Conservation (phyloP, 768 basidiomycete genomes). For the Tylopilus sp. region DNA sequence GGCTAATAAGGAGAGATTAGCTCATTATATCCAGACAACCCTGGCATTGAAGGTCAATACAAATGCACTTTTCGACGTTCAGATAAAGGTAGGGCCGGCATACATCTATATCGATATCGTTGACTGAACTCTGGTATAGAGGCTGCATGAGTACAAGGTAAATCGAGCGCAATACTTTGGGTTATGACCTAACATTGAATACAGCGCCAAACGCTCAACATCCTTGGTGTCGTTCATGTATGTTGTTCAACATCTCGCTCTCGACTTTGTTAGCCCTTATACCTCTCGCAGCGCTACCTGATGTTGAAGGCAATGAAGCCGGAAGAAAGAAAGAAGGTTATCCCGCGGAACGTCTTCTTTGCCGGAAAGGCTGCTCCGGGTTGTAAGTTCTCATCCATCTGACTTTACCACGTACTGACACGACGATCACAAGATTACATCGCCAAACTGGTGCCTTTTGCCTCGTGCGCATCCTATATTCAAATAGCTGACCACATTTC, state of each 20-base stretch:
- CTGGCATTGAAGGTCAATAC: slow-evolving; percentile 72
- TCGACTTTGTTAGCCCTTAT: background rate
- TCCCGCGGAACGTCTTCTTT: slow-evolving; percentile 91
- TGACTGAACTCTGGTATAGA: slow-evolving; percentile 39
- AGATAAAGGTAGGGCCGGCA: slow-evolving; percentile 60
- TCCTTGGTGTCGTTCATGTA: slow-evolving; percentile 85
- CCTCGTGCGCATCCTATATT: no score
- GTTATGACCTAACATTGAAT: background rate
- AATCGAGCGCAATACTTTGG: background rate
- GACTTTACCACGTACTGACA: slow-evolving; percentile 3
- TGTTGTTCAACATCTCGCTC: slow-evolving; percentile 20
- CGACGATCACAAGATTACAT: slow-evolving; percentile 60
- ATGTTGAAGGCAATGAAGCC: slow-evolving; percentile 74
- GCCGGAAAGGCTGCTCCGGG: slow-evolving; percentile 97
- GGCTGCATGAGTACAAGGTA: slow-evolving; percentile 90
- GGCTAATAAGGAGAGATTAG: slow-evolving; percentile 87
- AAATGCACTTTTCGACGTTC: slow-evolving; percentile 85
- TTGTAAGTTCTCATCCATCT: slow-evolving; percentile 45
- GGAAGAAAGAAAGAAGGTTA: slow-evolving; percentile 76
- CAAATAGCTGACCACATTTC: background rate
- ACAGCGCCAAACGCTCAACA: slow-evolving; percentile 91
- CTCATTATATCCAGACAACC: slow-evolving; percentile 66
- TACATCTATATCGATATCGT: background rate
- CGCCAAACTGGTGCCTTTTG: slow-evolving; percentile 67
- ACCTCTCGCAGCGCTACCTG: slow-evolving; percentile 65